Evolutionary conservation across 768 basidiomycete species (phyloP).

Genomic region (Tricholoma saponaceum): DNA sequence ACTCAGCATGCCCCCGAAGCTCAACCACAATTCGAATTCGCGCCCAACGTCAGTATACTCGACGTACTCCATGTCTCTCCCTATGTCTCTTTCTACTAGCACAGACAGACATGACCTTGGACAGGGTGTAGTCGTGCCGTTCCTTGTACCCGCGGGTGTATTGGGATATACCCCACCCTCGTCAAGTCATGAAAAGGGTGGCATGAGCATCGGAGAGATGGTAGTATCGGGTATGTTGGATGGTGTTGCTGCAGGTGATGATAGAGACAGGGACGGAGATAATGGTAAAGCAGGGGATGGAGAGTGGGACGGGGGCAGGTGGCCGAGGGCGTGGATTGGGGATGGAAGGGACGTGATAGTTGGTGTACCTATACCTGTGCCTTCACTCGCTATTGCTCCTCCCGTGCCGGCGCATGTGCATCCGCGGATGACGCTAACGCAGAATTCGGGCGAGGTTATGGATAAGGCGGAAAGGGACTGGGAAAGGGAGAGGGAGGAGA

Average conservation of each 20-base stretch:
- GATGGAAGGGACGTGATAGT: slow-evolving; percentile 3
- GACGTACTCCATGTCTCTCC: not conserved
- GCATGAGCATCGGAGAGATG: slow-evolving; percentile 23
- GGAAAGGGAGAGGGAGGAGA: not conserved
- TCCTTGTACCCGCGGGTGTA: slow-evolving; percentile 11
- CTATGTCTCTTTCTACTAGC: not conserved
- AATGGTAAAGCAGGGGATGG: not conserved
- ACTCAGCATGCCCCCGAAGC: not conserved
- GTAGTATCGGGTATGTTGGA: slow-evolving; percentile 26
- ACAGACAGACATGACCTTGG: not conserved
- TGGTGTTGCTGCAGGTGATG: slow-evolving; percentile 8
- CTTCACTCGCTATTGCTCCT: no score
- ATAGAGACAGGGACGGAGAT: not conserved
- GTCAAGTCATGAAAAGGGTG: not conserved
- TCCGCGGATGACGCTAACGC: no score
- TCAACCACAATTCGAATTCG: not conserved
- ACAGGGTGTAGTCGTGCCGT: slow-evolving; percentile 2
- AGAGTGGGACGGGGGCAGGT: slow-evolving; percentile 6
- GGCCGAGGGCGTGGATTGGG: slow-evolving; percentile 17
- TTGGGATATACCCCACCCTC: slow-evolving; percentile 1
- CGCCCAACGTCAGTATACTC: not conserved
- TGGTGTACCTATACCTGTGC: not conserved
- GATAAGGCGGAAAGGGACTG: not conserved
- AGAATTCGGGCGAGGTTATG: no score
- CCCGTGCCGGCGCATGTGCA: not conserved